Conservation (phyloP, 225 moss, liverwort and hornwort species). For the Polytrichum commune region DNA sequence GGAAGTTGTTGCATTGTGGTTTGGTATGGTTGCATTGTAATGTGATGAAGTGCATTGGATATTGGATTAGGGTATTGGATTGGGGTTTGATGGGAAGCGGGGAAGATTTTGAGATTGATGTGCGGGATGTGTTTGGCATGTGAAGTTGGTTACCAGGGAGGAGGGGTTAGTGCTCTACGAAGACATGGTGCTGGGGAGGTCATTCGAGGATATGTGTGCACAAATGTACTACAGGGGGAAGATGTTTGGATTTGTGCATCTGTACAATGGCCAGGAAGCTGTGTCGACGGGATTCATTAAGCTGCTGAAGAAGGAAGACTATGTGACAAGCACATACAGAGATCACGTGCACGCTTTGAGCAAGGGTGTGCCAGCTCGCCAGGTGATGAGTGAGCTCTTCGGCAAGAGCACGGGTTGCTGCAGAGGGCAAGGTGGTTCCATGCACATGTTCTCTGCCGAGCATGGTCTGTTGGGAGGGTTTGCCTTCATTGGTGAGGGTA, state of each 20-base stretch:
- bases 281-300: constrained; percentile 84
- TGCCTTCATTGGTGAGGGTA: constrained; percentile 94
- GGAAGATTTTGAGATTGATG: background rate
- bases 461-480: constrained; percentile 86
- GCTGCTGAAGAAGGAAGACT: constrained; percentile 86
- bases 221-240: constrained; percentile 98
- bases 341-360: constrained; percentile 94
- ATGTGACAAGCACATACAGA: constrained; percentile 85
- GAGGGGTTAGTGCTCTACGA: constrained; percentile 87
- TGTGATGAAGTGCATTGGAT: background rate
- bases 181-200: constrained; percentile 76
- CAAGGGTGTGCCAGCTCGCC: constrained; percentile 83
- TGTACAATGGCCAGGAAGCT: constrained; percentile 96
- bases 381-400: constrained; percentile 89
- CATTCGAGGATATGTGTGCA: constrained; percentile 95
- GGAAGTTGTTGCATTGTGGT: background rate
- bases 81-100: background rate
- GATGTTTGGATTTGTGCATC: constrained; percentile 97
- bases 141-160: constrained; percentile 69
- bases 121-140: background rate
- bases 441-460: constrained; percentile 96
- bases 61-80: background rate
- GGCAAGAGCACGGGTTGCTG: constrained; percentile 85
- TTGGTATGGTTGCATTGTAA: background rate
- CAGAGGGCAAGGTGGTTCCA: constrained; percentile 92